phyloP scores from a whole-genome alignment of 352 stramenopile species.

The Thraustochytrium sp. region DNA sequence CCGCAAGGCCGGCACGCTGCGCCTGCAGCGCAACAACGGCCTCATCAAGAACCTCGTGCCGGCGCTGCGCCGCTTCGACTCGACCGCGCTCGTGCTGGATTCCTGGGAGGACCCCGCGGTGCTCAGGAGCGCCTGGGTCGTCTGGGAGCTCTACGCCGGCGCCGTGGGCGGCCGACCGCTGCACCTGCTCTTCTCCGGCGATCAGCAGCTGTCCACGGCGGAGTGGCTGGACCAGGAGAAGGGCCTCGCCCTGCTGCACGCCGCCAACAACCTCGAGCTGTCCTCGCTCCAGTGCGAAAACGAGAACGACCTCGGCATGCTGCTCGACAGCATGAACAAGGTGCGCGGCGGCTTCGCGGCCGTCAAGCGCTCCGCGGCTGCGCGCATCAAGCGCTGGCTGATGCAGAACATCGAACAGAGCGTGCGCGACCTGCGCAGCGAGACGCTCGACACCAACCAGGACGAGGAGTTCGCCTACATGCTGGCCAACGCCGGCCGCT shows the following conservation, averaged over 20 bases:
- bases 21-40: neutral
- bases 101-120: neutral
- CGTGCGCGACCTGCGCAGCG: neutral
- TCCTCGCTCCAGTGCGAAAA: neutral
- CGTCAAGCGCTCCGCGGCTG: neutral
- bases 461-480: conserved; percentile 1
- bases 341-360: neutral
- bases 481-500: neutral
- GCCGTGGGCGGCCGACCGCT: neutral
- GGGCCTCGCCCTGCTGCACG: neutral
- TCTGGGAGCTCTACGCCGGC: neutral
- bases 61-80: neutral
- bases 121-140: neutral
- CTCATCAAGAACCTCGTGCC: neutral
- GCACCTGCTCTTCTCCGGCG: neutral
- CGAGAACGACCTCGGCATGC: neutral
- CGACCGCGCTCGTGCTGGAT: neutral
- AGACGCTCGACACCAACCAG: neutral
- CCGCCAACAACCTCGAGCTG: neutral
- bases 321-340: neutral
- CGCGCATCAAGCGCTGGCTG: conserved; percentile 8
- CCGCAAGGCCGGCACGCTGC: neutral
- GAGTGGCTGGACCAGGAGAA: neutral
- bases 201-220: neutral
- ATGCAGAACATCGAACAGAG: neutral